Evolutionary conservation across 371 early-diverging fungal genomes (phyloP).

Genomic region (Lichtheimia ornata): DNA sequence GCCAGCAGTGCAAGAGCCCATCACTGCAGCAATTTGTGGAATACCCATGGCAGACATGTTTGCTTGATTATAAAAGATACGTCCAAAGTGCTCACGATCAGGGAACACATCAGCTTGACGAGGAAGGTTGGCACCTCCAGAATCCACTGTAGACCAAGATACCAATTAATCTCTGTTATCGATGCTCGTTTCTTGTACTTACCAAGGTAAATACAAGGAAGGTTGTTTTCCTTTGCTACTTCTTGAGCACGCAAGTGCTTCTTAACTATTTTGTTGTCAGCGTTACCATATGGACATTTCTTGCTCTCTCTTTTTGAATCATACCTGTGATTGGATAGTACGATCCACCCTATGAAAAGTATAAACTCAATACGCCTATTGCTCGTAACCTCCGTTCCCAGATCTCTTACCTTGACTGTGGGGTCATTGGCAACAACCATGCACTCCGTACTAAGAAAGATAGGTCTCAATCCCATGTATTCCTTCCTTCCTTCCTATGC

Average conservation of each 20-base stretch:
- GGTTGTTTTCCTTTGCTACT: slow-evolving; percentile 90
- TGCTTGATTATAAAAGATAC: slow-evolving; percentile 94
- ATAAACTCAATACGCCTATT: background rate
- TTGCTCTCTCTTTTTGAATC: background rate
- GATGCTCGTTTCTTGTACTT: slow-evolving; percentile 6
- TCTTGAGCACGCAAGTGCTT: slow-evolving; percentile 98
- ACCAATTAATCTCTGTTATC: background rate
- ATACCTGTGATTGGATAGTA: slow-evolving; percentile 93
- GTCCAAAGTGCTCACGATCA: slow-evolving; percentile 96
- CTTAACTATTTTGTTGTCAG: slow-evolving; percentile 63
- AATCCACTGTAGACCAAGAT: slow-evolving; percentile 70
- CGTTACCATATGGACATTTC: background rate
- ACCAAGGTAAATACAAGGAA: slow-evolving; percentile 96
- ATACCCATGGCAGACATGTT: slow-evolving; percentile 89
- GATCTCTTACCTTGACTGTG: slow-evolving; percentile 68
- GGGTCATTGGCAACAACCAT: slow-evolving; percentile 97
- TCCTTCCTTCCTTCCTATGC: background rate
- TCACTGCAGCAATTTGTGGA: slow-evolving; percentile 95
- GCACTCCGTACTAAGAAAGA: slow-evolving; percentile 75
- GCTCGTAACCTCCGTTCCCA: background rate
- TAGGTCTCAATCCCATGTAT: background rate
- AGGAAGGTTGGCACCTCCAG: slow-evolving; percentile 97
- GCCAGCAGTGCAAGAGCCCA: slow-evolving; percentile 98
- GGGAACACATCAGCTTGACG: slow-evolving; percentile 97
- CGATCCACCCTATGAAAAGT: slow-evolving; percentile 81